A percentile compares a stretch with the other conserved stretches of the same genome.
Conservation (phyloP, 176 grass and related monocot species). For the Elaeis guineensis region DNA sequence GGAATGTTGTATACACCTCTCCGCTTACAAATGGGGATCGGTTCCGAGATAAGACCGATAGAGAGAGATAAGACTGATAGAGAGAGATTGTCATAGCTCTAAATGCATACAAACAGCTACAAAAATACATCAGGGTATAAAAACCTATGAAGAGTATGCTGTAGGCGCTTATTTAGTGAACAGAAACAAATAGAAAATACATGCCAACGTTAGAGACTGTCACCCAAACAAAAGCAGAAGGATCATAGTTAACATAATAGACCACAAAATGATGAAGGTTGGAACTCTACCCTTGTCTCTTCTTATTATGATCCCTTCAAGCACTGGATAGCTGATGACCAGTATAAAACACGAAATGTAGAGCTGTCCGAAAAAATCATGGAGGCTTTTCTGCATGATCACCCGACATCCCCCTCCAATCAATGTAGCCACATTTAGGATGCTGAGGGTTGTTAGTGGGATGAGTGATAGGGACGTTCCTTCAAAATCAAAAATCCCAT, state of each 20-base stretch:
- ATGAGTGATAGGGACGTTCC: slow-evolving; percentile 41
- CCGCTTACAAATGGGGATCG: too few species aligned
- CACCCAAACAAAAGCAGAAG: slow-evolving; percentile 17
- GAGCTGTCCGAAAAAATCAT: slow-evolving; percentile 21
- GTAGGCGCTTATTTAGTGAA: too few species aligned
- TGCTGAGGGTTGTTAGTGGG: slow-evolving; percentile 45
- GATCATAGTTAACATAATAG: slow-evolving; percentile 11
- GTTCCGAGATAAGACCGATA: too few species aligned
- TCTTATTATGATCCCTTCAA: slow-evolving; percentile 40
- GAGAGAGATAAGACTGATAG: too few species aligned
- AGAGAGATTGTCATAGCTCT: too few species aligned
- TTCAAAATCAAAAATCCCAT: slow-evolving; percentile 43
- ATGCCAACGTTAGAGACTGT: background rate
- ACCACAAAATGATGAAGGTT: slow-evolving; percentile 4
- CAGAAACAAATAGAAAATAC: too few species aligned
- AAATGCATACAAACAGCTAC: too few species aligned
- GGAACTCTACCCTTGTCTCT: slow-evolving; percentile 30
- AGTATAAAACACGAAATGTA: slow-evolving; percentile 34
- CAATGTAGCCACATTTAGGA: slow-evolving; percentile 34
- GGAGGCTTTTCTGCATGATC: background rate
- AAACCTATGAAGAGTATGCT: too few species aligned
- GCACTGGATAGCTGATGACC: slow-evolving; percentile 33
- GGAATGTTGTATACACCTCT: too few species aligned
- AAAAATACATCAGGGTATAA: too few species aligned
- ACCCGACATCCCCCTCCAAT: slow-evolving; percentile 27